Evolutionary conservation across 345 rosid genomes (phyloP).

Genomic region (Populus ilicifolia): DNA sequence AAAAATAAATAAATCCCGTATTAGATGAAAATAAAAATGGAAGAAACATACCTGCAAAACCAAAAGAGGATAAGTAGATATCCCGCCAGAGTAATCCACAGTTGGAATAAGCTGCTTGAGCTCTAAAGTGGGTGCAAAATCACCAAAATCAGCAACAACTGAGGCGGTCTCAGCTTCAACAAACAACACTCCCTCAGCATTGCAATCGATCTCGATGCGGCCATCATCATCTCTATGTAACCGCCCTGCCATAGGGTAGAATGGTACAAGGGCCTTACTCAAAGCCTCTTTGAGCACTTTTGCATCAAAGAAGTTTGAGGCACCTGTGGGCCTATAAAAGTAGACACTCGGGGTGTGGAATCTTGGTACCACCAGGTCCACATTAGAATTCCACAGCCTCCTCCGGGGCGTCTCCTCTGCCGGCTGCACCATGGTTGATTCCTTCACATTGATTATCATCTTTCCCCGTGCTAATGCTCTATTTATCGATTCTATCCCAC

Average conservation of each 20-base stretch:
- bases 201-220: slow-evolving; percentile 88
- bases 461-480: not conserved
- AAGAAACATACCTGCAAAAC: slow-evolving; percentile 65
- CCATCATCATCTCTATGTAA: slow-evolving; percentile 74
- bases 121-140: slow-evolving; percentile 77
- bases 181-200: slow-evolving; percentile 76
- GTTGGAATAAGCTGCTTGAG: slow-evolving; percentile 82
- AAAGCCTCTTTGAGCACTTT: slow-evolving; percentile 59
- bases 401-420: slow-evolving; percentile 55
- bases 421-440: slow-evolving; percentile 71
- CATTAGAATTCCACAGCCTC: slow-evolving; percentile 80
- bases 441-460: slow-evolving; percentile 65
- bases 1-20: not conserved
- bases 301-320: slow-evolving; percentile 63
- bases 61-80: slow-evolving; percentile 67
- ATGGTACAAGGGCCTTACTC: slow-evolving; percentile 68
- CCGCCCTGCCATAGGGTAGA: slow-evolving; percentile 97
- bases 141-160: slow-evolving; percentile 71
- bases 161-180: slow-evolving; percentile 75
- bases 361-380: slow-evolving; percentile 81
- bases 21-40: not conserved
- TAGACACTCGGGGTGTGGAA: slow-evolving; percentile 94
- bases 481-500: not conserved
- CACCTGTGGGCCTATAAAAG: slow-evolving; percentile 70
- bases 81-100: slow-evolving; percentile 79